phyloP scores from a whole-genome alignment of 768 basidiomycete genomes.

The Saitozyma podzolica region DNA sequence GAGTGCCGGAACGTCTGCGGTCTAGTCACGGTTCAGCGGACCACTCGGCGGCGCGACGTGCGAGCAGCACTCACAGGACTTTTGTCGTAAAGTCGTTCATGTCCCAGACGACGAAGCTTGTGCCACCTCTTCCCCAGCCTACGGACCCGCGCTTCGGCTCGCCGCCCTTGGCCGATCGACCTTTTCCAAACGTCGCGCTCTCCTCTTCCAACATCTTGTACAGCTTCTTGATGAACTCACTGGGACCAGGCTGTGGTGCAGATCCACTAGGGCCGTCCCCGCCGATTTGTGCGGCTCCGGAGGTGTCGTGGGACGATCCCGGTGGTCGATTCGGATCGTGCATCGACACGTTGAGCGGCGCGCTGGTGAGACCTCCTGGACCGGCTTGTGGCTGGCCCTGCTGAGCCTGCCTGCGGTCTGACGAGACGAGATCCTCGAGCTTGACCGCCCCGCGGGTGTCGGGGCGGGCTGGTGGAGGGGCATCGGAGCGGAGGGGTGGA shows the following conservation, averaged over 20 bases:
- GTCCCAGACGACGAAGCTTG: slow-evolving; percentile 49
- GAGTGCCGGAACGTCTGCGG: slow-evolving; percentile 50
- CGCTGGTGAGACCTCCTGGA: slow-evolving; percentile 14
- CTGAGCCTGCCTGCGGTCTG: neutral
- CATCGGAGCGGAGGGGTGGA: neutral
- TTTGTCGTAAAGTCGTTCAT: slow-evolving; percentile 51
- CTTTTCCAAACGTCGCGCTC: slow-evolving; percentile 29
- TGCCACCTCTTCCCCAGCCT: slow-evolving; percentile 43
- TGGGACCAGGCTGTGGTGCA: slow-evolving; percentile 25
- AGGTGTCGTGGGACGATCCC: neutral
- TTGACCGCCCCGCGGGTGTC: slow-evolving; percentile 13
- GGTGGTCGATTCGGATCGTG: neutral
- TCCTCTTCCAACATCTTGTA: slow-evolving; percentile 49
- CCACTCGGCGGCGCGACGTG: too few species aligned
- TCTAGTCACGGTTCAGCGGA: slow-evolving; percentile 8
- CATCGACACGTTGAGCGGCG: slow-evolving; percentile 3
- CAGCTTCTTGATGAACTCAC: slow-evolving; percentile 50
- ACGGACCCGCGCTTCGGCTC: slow-evolving; percentile 33
- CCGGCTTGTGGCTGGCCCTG: neutral
- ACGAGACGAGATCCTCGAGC: slow-evolving; percentile 20
- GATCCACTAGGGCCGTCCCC: slow-evolving; percentile 10
- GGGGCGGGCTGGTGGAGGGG: neutral
- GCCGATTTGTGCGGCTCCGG: neutral
- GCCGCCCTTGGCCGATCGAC: slow-evolving; percentile 21
- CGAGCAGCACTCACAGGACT: slow-evolving; percentile 34